Base-by-base conservation (phyloP, 2,329 filamentous ascomycete genomes). In the Fusarium napiforme region DNA sequence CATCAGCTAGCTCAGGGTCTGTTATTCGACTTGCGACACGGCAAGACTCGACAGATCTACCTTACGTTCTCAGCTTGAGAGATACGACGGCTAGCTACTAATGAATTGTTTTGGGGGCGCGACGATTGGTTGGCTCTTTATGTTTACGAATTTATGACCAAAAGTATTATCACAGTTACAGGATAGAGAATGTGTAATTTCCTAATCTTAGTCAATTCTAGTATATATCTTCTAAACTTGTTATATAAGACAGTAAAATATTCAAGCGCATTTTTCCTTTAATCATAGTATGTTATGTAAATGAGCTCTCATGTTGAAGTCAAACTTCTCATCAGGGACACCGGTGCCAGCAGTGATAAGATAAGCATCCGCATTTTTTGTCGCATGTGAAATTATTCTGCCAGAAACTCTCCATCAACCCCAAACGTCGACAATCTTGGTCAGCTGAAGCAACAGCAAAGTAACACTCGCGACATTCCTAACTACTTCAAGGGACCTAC, bases 21-120 rank as follows among this genome's bases (percentile, higher is more conserved):
- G 85, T 89, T 9, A 87, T 89, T 47, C 83, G 87, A 12, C 80
- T 89, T 36, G 83, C 86, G 18, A 85, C 81, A 39, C 74, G 73
- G 18, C 79, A 82, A 7, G 82, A 83, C 34, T 67, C 72, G 11
- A 77, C 76, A 39, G 75, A 76, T 15, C 70, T 83, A 9, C 81
- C 81, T 6, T 85, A 84, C 65, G 80, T 84, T 19, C 76, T 85
- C 43, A 81, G 79, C 37, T 66, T 83, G 47, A 71, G 76, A 42
- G 75, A 79, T 11, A 81, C 81, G n/a, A 61, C 77, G 8, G 80
- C 77, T 28, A 81, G 78, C 30, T 72, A 77, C 45, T 76, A 52
- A 71, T 30, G 47, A 37, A 28, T 36, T 34, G 42, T 26, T 67
- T 59, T 49, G 50, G 57, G 40, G 60, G 52, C 30, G 46, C 56